These are phyloP conservation scores for Aspergillus hortae DNA, from an alignment of 2,329 filamentous ascomycete genomes.

Conservation along the genomic window DNA sequence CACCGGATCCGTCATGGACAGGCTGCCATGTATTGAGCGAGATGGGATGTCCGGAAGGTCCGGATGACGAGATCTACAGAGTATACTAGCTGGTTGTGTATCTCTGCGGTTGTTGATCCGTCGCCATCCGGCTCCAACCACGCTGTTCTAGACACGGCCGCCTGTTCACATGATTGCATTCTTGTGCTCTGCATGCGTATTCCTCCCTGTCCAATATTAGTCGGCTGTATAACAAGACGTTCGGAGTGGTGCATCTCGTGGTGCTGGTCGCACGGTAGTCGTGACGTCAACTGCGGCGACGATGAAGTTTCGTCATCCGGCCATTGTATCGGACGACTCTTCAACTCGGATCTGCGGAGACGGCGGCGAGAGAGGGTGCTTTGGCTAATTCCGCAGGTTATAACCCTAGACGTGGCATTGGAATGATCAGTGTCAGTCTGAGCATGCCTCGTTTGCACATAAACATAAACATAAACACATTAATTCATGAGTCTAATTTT, in stretches of 20 bases:
- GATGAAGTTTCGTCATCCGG: not conserved
- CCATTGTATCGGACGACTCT: not conserved
- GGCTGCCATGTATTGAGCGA: not conserved
- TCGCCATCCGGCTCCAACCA: too few relatives aligned
- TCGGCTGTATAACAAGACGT: too few relatives aligned
- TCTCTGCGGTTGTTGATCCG: too few relatives aligned
- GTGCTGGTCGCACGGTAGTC: not conserved
- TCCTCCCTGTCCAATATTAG: too few relatives aligned
- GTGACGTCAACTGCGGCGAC: not conserved
- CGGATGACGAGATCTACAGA: not conserved
- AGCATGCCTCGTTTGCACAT: too few relatives aligned
- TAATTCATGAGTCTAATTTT: not conserved
- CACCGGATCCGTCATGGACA: slow-evolving; percentile 1
- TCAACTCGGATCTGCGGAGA: too few relatives aligned
- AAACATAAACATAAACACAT: not conserved
- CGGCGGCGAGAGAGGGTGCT: too few relatives aligned
- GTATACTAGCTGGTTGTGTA: not conserved
- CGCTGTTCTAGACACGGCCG: too few relatives aligned
- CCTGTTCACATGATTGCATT: not conserved
- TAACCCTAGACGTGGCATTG: too few relatives aligned
- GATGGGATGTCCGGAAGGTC: not conserved
- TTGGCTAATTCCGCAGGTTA: too few relatives aligned
- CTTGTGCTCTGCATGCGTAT: not conserved
- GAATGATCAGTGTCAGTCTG: too few relatives aligned
- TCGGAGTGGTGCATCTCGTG: too few relatives aligned